Evolutionary conservation across 495 filamentous ascomycete genomes (phyloP).

Genomic region (Neurospora sublineolata): DNA sequence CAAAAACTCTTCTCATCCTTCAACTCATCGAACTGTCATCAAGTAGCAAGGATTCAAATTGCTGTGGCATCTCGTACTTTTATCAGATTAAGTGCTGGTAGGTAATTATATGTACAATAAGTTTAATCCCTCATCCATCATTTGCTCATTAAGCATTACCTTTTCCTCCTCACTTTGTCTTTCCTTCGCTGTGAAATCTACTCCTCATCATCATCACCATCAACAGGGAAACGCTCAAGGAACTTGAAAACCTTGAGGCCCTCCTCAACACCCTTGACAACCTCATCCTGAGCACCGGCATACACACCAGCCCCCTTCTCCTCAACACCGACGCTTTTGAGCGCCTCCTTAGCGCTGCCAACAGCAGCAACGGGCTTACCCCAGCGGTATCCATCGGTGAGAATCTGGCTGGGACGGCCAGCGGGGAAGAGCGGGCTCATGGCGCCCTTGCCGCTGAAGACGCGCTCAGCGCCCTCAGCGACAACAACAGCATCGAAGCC

Average conservation of each 20-base stretch:
- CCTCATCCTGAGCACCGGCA: constrained; percentile 16
- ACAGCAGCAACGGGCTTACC: constrained; percentile 62
- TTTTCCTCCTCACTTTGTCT: not conserved
- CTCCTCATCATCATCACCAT: not conserved
- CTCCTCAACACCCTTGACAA: constrained; percentile 29
- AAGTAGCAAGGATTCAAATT: not conserved
- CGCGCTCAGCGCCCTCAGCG: constrained; percentile 40
- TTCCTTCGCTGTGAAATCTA: not conserved
- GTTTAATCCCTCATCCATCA: not conserved
- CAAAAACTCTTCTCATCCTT: constrained; percentile 1
- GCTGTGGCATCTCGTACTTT: not conserved
- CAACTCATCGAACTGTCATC: not conserved
- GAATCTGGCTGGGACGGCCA: constrained; percentile 52
- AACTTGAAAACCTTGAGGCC: constrained; percentile 54
- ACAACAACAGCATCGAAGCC: constrained; percentile 62
- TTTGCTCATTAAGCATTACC: not conserved
- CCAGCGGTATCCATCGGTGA: constrained; percentile 54
- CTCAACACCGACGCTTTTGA: constrained; percentile 30
- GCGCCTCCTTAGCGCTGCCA: constrained; percentile 30
- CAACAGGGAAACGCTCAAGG: not conserved
- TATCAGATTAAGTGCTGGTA: not conserved
- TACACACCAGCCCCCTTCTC: constrained; percentile 41
- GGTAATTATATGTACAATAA: not conserved
- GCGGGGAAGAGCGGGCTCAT: constrained; percentile 48
- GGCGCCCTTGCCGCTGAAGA: constrained; percentile 33